Evolutionary conservation across 2,329 filamentous ascomycete genomes (phyloP).

Genomic region (Aspergillus hortae): DNA sequence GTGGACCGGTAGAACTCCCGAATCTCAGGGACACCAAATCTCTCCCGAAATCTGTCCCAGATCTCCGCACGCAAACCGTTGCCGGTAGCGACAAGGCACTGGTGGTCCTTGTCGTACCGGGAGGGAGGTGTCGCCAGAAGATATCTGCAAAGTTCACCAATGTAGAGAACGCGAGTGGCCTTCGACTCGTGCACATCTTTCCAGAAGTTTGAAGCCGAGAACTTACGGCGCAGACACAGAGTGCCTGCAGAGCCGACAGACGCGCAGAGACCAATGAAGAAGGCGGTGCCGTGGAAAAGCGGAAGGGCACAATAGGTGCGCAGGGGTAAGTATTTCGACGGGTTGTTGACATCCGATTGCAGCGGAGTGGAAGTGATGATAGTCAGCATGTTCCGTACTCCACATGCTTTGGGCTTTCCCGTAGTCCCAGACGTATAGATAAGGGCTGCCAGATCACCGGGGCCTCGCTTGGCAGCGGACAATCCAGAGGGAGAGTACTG

Average conservation of each 20-base stretch:
- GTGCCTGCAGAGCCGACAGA: constrained; percentile 40
- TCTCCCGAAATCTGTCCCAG: constrained; percentile 45
- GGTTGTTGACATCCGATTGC: constrained; percentile 34
- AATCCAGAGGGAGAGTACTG: constrained; percentile 22
- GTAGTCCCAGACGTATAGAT: constrained; percentile 51
- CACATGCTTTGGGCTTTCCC: constrained; percentile 46
- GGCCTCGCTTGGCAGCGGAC: constrained; percentile 29
- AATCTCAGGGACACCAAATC: constrained; percentile 45
- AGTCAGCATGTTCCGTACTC: constrained; percentile 37
- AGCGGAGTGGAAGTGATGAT: constrained; percentile 36
- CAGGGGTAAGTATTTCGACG: constrained; percentile 41
- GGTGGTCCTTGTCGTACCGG: constrained; percentile 44
- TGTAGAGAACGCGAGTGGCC: constrained; percentile 45
- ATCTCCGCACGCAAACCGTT: constrained; percentile 49
- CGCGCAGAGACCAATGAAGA: constrained; percentile 44
- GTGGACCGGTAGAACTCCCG: constrained; percentile 49
- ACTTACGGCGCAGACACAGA: constrained; percentile 44
- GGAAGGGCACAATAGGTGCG: constrained; percentile 48
- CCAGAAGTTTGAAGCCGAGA: constrained; percentile 46
- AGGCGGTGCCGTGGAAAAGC: constrained; percentile 49
- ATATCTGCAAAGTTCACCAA: constrained; percentile 50
- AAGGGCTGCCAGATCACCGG: constrained; percentile 35
- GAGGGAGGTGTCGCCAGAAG: constrained; percentile 44
- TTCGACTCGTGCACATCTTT: constrained; percentile 42
- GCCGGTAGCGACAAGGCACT: constrained; percentile 43